Conservation (phyloP, 768 basidiomycete genomes). For the Suillus luteus region DNA sequence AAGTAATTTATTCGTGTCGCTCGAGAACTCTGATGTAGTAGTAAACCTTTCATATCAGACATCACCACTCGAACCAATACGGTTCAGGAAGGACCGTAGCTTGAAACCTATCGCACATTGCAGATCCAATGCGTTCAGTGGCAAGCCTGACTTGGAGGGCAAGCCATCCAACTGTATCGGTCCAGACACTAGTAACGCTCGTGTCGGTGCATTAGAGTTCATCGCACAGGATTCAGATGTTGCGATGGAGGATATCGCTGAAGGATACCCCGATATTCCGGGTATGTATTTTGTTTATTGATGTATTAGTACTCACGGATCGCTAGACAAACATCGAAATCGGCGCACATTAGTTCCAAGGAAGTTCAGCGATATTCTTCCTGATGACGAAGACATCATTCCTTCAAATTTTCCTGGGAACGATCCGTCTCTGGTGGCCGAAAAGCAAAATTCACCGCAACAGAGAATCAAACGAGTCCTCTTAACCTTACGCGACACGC, state of each 20-base stretch:
- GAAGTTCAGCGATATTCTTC: not conserved
- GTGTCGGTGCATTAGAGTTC: not conserved
- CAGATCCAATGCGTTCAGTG: not conserved
- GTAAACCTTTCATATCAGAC: too few species aligned
- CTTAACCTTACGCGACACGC: not conserved
- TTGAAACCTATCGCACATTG: not conserved
- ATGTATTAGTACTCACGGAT: not conserved
- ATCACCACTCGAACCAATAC: too few species aligned
- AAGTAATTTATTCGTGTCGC: too few species aligned
- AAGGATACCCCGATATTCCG: not conserved
- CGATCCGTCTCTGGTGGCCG: not conserved
- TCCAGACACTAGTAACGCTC: not conserved
- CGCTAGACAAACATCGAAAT: not conserved
- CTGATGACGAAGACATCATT: not conserved
- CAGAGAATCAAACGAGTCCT: not conserved
- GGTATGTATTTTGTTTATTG: not conserved
- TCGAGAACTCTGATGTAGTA: too few species aligned
- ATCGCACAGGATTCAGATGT: not conserved
- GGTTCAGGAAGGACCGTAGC: too few species aligned
- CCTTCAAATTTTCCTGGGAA: not conserved
- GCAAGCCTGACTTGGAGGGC: not conserved
- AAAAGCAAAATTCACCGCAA: not conserved
- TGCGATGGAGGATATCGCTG: not conserved
- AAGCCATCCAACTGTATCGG: not conserved
- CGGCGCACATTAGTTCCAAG: not conserved